These are phyloP conservation scores for Quaeritorhiza haematococci DNA, from an alignment of 371 early-diverging fungal species.

Conservation along the genomic window DNA sequence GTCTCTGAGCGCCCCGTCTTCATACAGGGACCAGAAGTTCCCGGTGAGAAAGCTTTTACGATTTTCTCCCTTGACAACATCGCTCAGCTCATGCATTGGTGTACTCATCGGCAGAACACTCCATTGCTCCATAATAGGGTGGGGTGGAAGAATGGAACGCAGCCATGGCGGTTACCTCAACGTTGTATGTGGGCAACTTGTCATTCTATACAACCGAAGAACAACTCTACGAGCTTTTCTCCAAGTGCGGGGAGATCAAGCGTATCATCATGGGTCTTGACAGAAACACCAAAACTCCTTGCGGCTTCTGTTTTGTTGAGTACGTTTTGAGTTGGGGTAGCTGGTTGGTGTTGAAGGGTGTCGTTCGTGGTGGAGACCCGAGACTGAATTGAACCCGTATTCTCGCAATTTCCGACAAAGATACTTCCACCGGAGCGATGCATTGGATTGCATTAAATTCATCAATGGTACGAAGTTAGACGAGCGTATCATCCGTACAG, in stretches of 20 bases:
- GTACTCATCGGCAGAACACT: neutral
- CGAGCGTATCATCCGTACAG: constrained; percentile 90
- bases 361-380: neutral
- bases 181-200: constrained; percentile 97
- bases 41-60: constrained; percentile 40
- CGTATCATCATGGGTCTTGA: constrained; percentile 98
- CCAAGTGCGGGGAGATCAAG: constrained; percentile 93
- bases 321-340: constrained; percentile 36
- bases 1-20: constrained; percentile 76
- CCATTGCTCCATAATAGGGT: constrained; percentile 43
- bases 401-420: constrained; percentile 35
- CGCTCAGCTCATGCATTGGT: neutral
- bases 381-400: neutral
- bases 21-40: constrained; percentile 81
- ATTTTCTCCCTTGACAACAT: neutral
- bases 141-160: constrained; percentile 61
- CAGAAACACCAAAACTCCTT: constrained; percentile 88
- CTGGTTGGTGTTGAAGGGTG: neutral
- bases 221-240: constrained; percentile 94
- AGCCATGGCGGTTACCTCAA: constrained; percentile 61
- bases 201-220: constrained; percentile 98
- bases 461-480: constrained; percentile 93
- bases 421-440: constrained; percentile 81
- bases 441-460: constrained; percentile 89
- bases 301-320: constrained; percentile 99